phyloP scores from a whole-genome alignment of 2,329 filamentous ascomycete species.

The Pseudogymnoascus sp. region DNA sequence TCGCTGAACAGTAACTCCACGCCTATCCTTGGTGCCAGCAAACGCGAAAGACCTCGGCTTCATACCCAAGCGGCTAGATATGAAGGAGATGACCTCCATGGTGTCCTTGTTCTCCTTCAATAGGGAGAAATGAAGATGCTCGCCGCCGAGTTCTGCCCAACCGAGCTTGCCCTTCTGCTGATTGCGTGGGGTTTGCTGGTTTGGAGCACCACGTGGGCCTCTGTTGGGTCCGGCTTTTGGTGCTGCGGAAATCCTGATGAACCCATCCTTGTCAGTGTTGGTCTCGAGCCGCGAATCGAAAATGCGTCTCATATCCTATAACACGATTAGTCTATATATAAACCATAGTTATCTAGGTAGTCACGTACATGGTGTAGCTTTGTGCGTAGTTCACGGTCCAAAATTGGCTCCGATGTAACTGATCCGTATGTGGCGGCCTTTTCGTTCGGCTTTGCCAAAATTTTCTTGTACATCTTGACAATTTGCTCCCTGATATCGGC shows the following conservation, averaged over 20 bases:
- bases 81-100: constrained; percentile 61
- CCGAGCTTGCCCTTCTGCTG: constrained; percentile 37
- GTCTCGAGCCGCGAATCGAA: constrained; percentile 60
- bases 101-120: constrained; percentile 77
- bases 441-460: constrained; percentile 46
- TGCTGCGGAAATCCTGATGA: constrained; percentile 51
- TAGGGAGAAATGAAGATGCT: constrained; percentile 66
- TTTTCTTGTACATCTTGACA: constrained; percentile 46
- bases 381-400: constrained; percentile 55
- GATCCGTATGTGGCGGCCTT: constrained; percentile 50
- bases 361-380: constrained; percentile 50
- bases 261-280: constrained; percentile 49
- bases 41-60: constrained; percentile 57
- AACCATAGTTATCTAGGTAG: background rate
- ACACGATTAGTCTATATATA: background rate
- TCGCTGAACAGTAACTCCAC: constrained; percentile 62
- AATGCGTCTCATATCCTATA: constrained; percentile 47
- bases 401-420: constrained; percentile 47
- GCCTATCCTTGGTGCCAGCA: constrained; percentile 66
- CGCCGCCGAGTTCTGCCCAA: constrained; percentile 62
- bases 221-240: constrained; percentile 24
- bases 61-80: constrained; percentile 52
- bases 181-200: constrained; percentile 15
- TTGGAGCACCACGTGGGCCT: constrained; percentile 15
- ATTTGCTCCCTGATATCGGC: constrained; percentile 43